Conservation (phyloP, 1,139 yeast species). For the Starmera stellimalicola region DNA sequence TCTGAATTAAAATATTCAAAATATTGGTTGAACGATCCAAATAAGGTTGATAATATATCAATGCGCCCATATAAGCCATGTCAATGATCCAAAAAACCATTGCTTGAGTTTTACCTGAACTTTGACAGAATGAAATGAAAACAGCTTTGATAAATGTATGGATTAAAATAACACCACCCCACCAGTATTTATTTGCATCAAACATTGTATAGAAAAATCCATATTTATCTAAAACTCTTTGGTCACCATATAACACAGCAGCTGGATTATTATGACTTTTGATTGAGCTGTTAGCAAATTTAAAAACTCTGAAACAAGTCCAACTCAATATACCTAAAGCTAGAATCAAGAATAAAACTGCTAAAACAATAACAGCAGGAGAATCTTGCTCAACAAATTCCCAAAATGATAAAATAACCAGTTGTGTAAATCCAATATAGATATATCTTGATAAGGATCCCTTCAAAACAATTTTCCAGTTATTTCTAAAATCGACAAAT, state of each 20-base stretch:
- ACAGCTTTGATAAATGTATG: conserved; percentile 51
- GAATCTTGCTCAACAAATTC: conserved; percentile 65
- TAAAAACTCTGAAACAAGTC: conserved; percentile 49
- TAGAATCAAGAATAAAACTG: conserved; percentile 50
- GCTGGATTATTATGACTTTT: conserved; percentile 59
- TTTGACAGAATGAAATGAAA: conserved; percentile 61
- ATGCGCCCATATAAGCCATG: conserved; percentile 46
- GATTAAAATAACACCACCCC: conserved; percentile 48
- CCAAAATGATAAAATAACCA: conserved; percentile 61
- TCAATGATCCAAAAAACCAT: conserved; percentile 58
- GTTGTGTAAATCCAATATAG: conserved; percentile 68
- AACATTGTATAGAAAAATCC: conserved; percentile 83
- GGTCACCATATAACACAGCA: conserved; percentile 65
- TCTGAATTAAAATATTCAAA: conserved; percentile 51
- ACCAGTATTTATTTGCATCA: conserved; percentile 66
- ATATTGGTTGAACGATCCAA: conserved; percentile 67
- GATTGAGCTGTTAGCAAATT: conserved; percentile 48
- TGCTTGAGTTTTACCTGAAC: conserved; percentile 61
- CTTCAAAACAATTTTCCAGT: conserved; percentile 48
- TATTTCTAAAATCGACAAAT: conserved; percentile 39
- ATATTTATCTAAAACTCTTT: conserved; percentile 51
- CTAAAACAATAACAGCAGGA: conserved; percentile 65
- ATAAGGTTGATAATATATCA: conserved; percentile 54
- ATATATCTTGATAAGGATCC: conserved; percentile 64
- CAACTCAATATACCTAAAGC: conserved; percentile 47